A percentile compares a stretch with the other conserved stretches of the same genome.
These are phyloP conservation scores for Trichoderma simmonsii DNA, from an alignment of 2,329 filamentous ascomycete species.

Conservation along the genomic window DNA sequence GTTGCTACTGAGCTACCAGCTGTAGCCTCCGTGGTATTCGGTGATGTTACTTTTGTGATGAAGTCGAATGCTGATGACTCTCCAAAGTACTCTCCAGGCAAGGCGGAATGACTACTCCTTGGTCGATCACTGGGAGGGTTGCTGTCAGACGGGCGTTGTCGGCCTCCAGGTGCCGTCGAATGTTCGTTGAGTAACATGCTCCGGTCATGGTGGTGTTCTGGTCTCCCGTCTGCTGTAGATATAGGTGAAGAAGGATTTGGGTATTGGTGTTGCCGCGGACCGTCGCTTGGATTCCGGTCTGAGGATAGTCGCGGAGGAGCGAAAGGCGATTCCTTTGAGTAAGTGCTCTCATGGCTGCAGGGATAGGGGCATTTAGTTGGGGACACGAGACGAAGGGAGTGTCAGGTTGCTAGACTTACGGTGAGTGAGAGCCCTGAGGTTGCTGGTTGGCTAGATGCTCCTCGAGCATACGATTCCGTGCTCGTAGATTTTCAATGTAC, in stretches of 20 bases:
- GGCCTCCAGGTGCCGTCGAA: neutral
- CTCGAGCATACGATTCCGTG: slow-evolving; percentile 10
- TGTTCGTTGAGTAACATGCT: neutral
- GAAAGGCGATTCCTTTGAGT: slow-evolving; percentile 1
- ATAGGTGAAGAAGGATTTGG: neutral
- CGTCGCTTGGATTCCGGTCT: neutral
- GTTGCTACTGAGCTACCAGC: neutral
- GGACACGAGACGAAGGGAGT: neutral
- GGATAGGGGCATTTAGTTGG: neutral
- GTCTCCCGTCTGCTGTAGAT: neutral
- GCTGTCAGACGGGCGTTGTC: neutral
- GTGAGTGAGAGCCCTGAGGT: neutral
- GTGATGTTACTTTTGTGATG: slow-evolving; percentile 7
- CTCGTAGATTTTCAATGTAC: slow-evolving; percentile 14
- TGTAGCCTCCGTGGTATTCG: neutral
- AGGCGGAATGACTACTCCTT: slow-evolving; percentile 2
- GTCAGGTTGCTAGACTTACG: neutral
- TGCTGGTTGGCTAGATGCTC: slow-evolving; percentile 8
- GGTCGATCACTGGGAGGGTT: neutral
- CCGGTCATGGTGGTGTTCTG: neutral
- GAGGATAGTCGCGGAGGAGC: neutral
- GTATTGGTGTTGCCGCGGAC: neutral
- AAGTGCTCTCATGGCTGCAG: neutral
- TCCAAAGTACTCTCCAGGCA: slow-evolving; percentile 9
- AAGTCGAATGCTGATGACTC: slow-evolving; percentile 14